phyloP scores from a whole-genome alignment of 345 rosid species.

The Bretschneidera sinensis region DNA sequence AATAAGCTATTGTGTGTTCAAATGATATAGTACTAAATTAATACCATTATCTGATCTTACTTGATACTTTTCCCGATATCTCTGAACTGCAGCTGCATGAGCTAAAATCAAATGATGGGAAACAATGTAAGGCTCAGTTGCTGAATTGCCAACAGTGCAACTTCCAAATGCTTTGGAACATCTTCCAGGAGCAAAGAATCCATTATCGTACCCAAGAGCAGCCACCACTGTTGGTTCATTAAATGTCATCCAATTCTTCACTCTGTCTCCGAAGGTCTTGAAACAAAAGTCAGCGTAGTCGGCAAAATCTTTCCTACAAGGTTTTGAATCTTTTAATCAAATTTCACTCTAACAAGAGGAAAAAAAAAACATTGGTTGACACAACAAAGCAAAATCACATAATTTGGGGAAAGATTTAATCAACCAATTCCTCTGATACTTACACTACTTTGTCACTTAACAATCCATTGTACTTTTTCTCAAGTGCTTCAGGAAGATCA shows the following conservation, averaged over 20 bases:
- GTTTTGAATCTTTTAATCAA: neutral
- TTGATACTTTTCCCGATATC: slow-evolving; percentile 76
- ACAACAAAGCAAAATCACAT: neutral
- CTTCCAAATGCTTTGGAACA: slow-evolving; percentile 86
- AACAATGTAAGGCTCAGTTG: slow-evolving; percentile 82
- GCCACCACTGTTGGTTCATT: slow-evolving; percentile 92
- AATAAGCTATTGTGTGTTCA: neutral
- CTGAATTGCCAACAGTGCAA: slow-evolving; percentile 77
- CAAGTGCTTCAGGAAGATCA: slow-evolving; percentile 84
- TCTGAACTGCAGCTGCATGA: slow-evolving; percentile 73
- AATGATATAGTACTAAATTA: neutral
- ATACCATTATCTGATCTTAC: slow-evolving; percentile 52
- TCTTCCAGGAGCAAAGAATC: slow-evolving; percentile 77
- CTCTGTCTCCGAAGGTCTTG: slow-evolving; percentile 79
- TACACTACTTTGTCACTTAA: slow-evolving; percentile 69
- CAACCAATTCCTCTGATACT: slow-evolving; percentile 20
- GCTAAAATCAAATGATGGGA: slow-evolving; percentile 83
- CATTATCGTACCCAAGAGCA: slow-evolving; percentile 86
- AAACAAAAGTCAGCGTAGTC: slow-evolving; percentile 91
- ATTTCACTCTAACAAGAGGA: neutral
- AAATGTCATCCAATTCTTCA: slow-evolving; percentile 95
- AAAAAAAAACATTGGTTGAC: neutral
- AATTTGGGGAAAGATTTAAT: neutral
- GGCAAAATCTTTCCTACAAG: slow-evolving; percentile 76
- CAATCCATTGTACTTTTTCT: slow-evolving; percentile 69